Evolutionary conservation across 1,284 basidiomycete genomes (phyloP), one percentile per base, ranked within the genome.

Genomic region (Vanrija sp.): DNA sequence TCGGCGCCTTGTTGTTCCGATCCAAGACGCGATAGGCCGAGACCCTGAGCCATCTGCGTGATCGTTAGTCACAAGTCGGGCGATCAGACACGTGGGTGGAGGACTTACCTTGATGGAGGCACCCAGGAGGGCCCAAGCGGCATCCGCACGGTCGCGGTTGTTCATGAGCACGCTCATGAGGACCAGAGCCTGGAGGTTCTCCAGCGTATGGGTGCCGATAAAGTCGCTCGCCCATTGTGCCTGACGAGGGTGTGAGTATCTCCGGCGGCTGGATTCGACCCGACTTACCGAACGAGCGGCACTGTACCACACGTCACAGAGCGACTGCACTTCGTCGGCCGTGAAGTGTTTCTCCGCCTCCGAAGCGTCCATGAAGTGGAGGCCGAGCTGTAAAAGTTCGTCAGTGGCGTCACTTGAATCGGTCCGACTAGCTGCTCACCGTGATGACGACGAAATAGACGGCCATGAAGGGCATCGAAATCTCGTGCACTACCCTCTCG

Each of bases 21-120:
- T 9, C 77, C 77, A 2, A 78, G 65, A n/a, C 77, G 64, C 3
- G 74, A 76, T 1, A 78, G 60, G 10, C 77, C 77, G 44, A 78
- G 67, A 18, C 74, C 75, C 61, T 78, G 77, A 0, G 76, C 77
- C 67, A 77, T 78, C 73, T 34, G 34, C 3, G 34, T 76, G 49
- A 12, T 25, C 9, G 21, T 25, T 9, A 21, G 16, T 28, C 28
- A 5, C 21, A 23, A 23, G 28, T 28, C 18, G 44, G 44, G 44
- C 21, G 21, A 46, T 21, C 23, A 43, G 23, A 21, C 42, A 43
- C 10, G 18, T 43, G 42, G 42, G 18, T 34, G 34, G 34, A 34
- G 34, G 3, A 12, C 23, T 43, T 18, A 25, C 62, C 34, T 78
- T 78, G 71, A 78, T 77, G 4, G 64, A 67, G 9, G 74, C 72